Base-by-base conservation (phyloP, 768 basidiomycete species). In the Chalciporus pseudorubinellus region DNA sequence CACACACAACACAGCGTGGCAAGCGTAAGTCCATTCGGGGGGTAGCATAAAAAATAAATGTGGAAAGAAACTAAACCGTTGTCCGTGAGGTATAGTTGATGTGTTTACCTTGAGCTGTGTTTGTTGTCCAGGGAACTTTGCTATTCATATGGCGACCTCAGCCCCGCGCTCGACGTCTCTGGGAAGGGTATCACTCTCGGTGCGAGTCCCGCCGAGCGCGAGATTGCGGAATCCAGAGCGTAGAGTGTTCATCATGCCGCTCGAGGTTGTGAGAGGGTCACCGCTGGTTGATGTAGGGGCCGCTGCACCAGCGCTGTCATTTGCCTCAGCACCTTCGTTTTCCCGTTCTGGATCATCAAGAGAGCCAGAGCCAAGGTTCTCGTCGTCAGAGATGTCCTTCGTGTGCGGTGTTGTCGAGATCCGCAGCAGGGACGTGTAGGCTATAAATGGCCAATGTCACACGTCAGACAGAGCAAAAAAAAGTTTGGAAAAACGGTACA, bases 401-500 rank as follows among this genome's bases (percentile, higher is more conserved):
- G 70, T 63, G 16, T 85, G 84, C 4, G 84, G 78, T 6, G 74
- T 73, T 1, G 88, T 87, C 4, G 91, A 90, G 45, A 95, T 84
- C 38, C 92, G 79, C 20, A 95, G 71, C 31, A 95, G 77, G 1
- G 92, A 93, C 0, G 92, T 93, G 62, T 95, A 95, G 11, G 92
- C 90, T 92, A 56, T 9, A 21, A 22, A 48, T 6, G 4, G 18
- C 33, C 19, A 22, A 4, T 16, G 31, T 55, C 51, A 47, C 46
- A 34, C 16, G 52, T 43, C n/a, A 16, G 8, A 26, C 10, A 21
- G 4, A n/a, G 38, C 20, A 16, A 39, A 21, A 45, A 29, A 45
- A n/a, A 43, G 31, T 12, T 9, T n/a, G 14, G 13, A 36, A 39
- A 51, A 38, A 51, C 48, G 4, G 34, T 6, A 79, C 90, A 69